Evolutionary conservation across 2,329 filamentous ascomycete species (phyloP).

Genomic region (Neobulgaria alba): DNA sequence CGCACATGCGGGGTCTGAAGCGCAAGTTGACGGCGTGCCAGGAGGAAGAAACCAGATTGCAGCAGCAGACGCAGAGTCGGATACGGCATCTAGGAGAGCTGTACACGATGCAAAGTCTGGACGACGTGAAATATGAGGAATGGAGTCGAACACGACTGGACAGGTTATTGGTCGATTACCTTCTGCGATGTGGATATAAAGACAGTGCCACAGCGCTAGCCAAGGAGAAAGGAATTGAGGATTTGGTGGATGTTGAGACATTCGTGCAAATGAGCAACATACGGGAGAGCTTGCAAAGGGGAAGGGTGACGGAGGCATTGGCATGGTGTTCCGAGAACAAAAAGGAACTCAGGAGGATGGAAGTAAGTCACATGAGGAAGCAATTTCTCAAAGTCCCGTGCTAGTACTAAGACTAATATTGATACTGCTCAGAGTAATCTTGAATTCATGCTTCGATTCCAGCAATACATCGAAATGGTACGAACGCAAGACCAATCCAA

Average conservation of each 20-base stretch:
- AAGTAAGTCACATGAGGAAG: slow-evolving; percentile 51
- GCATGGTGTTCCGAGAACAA: slow-evolving; percentile 92
- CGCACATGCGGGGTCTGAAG: slow-evolving; percentile 77
- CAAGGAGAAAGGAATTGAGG: slow-evolving; percentile 63
- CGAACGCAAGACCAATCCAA: slow-evolving; percentile 55
- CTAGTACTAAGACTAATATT: slow-evolving; percentile 5
- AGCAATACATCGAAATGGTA: slow-evolving; percentile 91
- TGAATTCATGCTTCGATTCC: slow-evolving; percentile 86
- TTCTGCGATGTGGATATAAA: slow-evolving; percentile 75
- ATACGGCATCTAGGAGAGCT: slow-evolving; percentile 75
- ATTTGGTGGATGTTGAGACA: slow-evolving; percentile 80
- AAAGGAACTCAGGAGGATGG: slow-evolving; percentile 80
- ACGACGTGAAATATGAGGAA: slow-evolving; percentile 86
- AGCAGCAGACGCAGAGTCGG: slow-evolving; percentile 66
- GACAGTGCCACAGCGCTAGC: slow-evolving; percentile 70
- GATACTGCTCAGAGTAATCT: slow-evolving; percentile 55
- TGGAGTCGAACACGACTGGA: slow-evolving; percentile 81
- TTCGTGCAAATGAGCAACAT: slow-evolving; percentile 78
- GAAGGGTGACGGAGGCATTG: slow-evolving; percentile 69
- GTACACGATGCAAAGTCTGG: slow-evolving; percentile 68
- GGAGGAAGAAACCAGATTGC: slow-evolving; percentile 70
- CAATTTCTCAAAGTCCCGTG: too few species aligned
- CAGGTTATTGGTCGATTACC: slow-evolving; percentile 82
- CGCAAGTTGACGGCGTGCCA: slow-evolving; percentile 72
- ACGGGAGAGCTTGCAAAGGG: slow-evolving; percentile 59